These are phyloP conservation scores for Trichocladium antarcticum DNA, from an alignment of 495 filamentous ascomycete genomes.

Conservation along the genomic window DNA sequence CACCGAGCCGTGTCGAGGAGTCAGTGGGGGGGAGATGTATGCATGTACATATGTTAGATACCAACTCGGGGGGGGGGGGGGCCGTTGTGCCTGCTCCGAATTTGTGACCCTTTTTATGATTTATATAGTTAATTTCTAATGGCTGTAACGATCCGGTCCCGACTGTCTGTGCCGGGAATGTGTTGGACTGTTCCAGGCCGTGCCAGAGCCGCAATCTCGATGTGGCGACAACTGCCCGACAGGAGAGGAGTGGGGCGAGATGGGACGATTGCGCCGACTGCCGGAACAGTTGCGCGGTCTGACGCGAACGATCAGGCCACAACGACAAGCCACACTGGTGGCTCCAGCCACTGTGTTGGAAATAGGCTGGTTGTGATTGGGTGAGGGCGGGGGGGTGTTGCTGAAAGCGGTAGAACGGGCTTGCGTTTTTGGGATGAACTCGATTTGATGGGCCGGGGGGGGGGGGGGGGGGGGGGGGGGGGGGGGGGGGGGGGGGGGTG, in stretches of 20 bases:
- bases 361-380: constrained; percentile 19
- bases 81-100: too few relatives aligned
- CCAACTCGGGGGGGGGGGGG: neutral
- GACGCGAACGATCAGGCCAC: constrained; percentile 19
- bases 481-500: too few relatives aligned
- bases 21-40: neutral
- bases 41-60: neutral
- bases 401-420: neutral
- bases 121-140: constrained; percentile 2
- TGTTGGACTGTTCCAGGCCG: too few relatives aligned
- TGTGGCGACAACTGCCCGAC: neutral
- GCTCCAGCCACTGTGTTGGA: constrained; percentile 20
- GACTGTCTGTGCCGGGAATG: too few relatives aligned
- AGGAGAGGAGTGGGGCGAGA: neutral
- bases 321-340: constrained; percentile 21
- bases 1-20: neutral
- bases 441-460: too few relatives aligned
- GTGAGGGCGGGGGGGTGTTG: neutral
- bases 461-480: too few relatives aligned
- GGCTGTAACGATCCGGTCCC: too few relatives aligned
- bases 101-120: neutral
- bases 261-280: constrained; percentile 1
- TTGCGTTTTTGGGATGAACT: neutral
- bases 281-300: neutral
- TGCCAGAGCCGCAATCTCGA: too few relatives aligned